Evolutionary conservation across 768 basidiomycete species (phyloP), one percentile per base, ranked within the genome.

Genomic region (Leccinellum rugosiceps): DNA sequence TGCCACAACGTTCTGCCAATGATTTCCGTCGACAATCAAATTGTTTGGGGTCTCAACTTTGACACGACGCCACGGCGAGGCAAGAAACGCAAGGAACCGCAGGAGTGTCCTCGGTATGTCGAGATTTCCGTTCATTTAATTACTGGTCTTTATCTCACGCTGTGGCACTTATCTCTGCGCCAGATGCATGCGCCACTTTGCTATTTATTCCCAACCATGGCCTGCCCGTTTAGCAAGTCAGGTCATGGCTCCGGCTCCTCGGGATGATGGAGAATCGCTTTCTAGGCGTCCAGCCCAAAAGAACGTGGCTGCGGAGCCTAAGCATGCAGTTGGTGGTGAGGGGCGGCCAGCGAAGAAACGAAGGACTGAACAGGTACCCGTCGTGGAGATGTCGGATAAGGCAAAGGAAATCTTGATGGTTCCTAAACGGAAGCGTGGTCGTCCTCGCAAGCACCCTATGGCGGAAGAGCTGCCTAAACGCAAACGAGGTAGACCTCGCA

Each of bases 181-280:
- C 65, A 91, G 90, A 57, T 92, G 90, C 68, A 78, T 92, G 72
- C 86, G 90, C 19, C 90, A 92, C 70, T 81, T 78, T 63, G 89
- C 87, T 11, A 92, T 92, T 56, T 92, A 92, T 71, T 79, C 78
- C 2, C 76, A 80, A 53, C 71, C 80, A 3, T 92, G 90, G 90
- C 90, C 90, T 21, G 75, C 77, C 50, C 86, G 90, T 53, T 65
- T 83, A 15, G 74, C 81, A 17, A 69, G 59, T 38, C 73, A 77
- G 34, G 80, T 80, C 49, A 81, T 83, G 15, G 66, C 73, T 6
- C 64, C 75, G 35, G 76, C 77, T 41, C 70, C 83, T 49, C 77
- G 80, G 19, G 83, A 84, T 83, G 59, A 76, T 69, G 35, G 57
- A 38, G 68, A 72, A 50, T 30, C 45, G 10, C 63, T 77, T 21